phyloP scores from a whole-genome alignment of 495 filamentous ascomycete genomes.

The Aspergillus baeticus region DNA sequence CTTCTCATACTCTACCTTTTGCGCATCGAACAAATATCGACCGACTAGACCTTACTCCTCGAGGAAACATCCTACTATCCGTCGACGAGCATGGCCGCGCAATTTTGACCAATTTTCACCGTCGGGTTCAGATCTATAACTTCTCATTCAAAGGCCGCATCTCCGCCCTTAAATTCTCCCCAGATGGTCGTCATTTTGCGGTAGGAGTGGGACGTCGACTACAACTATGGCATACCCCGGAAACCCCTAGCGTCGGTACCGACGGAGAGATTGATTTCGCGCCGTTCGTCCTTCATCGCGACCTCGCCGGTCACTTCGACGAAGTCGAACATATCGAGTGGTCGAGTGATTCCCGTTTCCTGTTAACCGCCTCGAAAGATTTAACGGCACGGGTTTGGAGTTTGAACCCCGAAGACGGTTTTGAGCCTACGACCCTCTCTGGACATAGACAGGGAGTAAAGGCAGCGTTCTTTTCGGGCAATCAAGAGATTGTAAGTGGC shows the following conservation, averaged over 20 bases:
- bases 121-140: slow-evolving; percentile 82
- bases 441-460: slow-evolving; percentile 86
- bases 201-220: slow-evolving; percentile 80
- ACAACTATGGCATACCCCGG: slow-evolving; percentile 94
- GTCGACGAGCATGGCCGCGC: slow-evolving; percentile 93
- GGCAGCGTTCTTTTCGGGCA: slow-evolving; percentile 87
- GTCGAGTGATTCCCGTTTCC: slow-evolving; percentile 93
- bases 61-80: slow-evolving; percentile 85
- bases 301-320: slow-evolving; percentile 86
- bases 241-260: slow-evolving; percentile 70
- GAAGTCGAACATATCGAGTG: slow-evolving; percentile 81
- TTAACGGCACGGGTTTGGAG: slow-evolving; percentile 95
- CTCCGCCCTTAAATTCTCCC: slow-evolving; percentile 85
- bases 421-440: slow-evolving; percentile 82
- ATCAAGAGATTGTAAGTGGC: slow-evolving; percentile 70
- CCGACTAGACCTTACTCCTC: slow-evolving; percentile 81
- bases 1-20: slow-evolving; percentile 91
- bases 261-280: slow-evolving; percentile 91
- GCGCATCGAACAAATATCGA: slow-evolving; percentile 91
- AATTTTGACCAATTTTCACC: slow-evolving; percentile 84
- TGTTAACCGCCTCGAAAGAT: slow-evolving; percentile 87
- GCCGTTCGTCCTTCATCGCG: slow-evolving; percentile 84
- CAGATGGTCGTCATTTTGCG: slow-evolving; percentile 85
- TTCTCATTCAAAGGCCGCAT: slow-evolving; percentile 88
- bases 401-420: slow-evolving; percentile 79